Evolutionary conservation across 768 basidiomycete genomes (phyloP).

Genomic region (Rhodosporidiobolus odoratus): DNA sequence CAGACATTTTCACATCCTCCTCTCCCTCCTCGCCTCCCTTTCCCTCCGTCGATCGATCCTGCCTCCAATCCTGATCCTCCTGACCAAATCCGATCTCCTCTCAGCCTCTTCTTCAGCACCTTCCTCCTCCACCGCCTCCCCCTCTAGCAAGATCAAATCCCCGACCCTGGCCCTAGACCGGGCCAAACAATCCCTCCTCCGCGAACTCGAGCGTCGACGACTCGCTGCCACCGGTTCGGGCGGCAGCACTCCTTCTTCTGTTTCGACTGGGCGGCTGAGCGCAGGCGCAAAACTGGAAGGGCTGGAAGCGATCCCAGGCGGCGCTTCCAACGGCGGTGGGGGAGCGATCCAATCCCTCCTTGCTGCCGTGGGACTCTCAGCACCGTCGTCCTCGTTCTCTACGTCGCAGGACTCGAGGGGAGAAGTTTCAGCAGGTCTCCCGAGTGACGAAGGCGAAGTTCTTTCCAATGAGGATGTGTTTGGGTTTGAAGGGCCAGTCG

Average conservation of each 20-base stretch:
- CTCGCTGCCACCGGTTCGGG: constrained; percentile 6
- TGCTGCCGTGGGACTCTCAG: neutral
- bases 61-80: constrained; percentile 34
- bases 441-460: constrained; percentile 29
- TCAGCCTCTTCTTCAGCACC: constrained; percentile 5
- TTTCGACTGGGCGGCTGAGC: neutral
- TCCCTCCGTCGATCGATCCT: neutral
- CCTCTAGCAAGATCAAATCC: constrained; percentile 15
- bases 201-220: constrained; percentile 35
- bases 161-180: constrained; percentile 32
- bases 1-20: constrained; percentile 37
- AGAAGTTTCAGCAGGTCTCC: neutral
- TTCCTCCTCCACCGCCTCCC: constrained; percentile 2
- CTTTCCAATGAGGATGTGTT: constrained; percentile 26
- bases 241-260: neutral
- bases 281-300: constrained; percentile 31
- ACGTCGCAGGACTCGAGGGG: no score
- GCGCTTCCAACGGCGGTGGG: neutral
- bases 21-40: constrained; percentile 31
- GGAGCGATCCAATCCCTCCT: no score
- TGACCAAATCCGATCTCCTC: constrained; percentile 34
- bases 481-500: constrained; percentile 28
- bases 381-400: neutral
- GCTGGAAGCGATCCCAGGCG: constrained; percentile 29
- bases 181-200: constrained; percentile 31